Evolutionary conservation across 2,329 filamentous ascomycete species (phyloP), one percentile per base, ranked within the genome.

Genomic region (Pestalotiopsis sp.): DNA sequence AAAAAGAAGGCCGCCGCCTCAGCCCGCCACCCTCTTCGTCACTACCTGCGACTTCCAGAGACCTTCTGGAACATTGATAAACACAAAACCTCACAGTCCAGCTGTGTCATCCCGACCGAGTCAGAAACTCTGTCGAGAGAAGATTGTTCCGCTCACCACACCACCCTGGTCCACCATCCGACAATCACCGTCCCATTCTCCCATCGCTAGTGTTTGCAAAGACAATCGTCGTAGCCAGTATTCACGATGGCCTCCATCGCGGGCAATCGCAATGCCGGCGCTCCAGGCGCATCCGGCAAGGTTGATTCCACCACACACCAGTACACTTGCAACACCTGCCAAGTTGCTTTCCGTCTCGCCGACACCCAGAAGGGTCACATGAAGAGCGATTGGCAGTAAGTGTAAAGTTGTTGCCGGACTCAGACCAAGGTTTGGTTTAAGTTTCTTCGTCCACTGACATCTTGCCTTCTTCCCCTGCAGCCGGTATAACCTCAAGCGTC

Each of bases 351-450:
- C 83, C 92, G 95, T 73, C 94, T 93, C 78, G 94, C 93, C 80
- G 95, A 98, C 78, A 87, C 97, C 68, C 96, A 99, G 83, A 91
- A 96, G 79, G 91, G 90, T 49, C 96, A 99, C 80, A 99, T 99
- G 96, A 94, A 96, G 81, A 96, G 92, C 75, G 96, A 99, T 83
- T 99, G 96, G 96, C 95, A 99, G 92, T 96, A 87, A 83, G 93
- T 91, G 4, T 66, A 65, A 63, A 31, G n/a, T 27, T 59, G 11
- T 27, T 59, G 13, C 9, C 31, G 1, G 31, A 36, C 12, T 27
- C 57, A 27, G 27, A 23, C 57, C 23, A 17, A 9, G 6, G n/a
- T 67, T 56, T 66, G 23, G 67, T 49, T 68, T n/a, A 17, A 31
- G 49, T 20, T 61, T 14, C 13, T n/a, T 17, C 12, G 41, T 17